phyloP scores from a whole-genome alignment of 176 grass and related monocot species.

The Triticum urartu region DNA sequence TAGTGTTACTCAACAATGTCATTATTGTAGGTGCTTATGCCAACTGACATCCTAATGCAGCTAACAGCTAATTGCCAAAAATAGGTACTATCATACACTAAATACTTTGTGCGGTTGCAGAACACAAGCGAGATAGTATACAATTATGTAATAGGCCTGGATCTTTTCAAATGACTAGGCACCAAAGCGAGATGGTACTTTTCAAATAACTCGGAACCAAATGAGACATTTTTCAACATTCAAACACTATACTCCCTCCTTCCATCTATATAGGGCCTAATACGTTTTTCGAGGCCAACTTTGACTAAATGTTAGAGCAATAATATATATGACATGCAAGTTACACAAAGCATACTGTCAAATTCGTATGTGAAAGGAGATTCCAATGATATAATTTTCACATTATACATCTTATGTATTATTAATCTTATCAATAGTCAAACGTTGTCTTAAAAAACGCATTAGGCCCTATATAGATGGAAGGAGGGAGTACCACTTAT shows the following conservation, averaged over 20 bases:
- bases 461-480: too few species aligned
- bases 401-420: too few species aligned
- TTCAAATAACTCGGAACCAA: not conserved
- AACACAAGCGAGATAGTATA: not conserved
- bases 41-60: not conserved
- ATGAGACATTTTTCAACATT: not conserved
- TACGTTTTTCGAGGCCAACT: too few species aligned
- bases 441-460: too few species aligned
- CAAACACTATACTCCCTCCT: not conserved
- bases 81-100: not conserved
- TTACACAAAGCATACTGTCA: too few species aligned
- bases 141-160: not conserved
- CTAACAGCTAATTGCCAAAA: not conserved
- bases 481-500: not conserved
- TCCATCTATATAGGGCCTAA: too few species aligned
- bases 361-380: too few species aligned
- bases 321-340: too few species aligned
- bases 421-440: too few species aligned
- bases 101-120: not conserved
- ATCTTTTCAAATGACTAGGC: not conserved
- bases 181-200: not conserved
- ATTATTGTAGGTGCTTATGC: not conserved
- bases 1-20: not conserved
- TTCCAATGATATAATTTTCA: too few species aligned
- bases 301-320: too few species aligned